Base-by-base conservation (phyloP, 805 yeast genomes). In the Metschnikowia hibisci region DNA sequence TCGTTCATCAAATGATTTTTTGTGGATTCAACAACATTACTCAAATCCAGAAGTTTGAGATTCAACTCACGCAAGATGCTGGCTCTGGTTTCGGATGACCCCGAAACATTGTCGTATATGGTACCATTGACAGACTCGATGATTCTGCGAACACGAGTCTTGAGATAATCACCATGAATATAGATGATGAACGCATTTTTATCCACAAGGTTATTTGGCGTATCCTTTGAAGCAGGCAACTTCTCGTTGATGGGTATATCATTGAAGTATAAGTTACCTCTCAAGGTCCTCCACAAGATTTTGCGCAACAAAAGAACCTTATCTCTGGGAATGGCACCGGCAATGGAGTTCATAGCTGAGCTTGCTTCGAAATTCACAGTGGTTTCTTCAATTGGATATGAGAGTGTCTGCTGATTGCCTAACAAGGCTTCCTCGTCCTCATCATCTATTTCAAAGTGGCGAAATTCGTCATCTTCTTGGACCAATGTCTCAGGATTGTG, bases 201-300 rank as follows among this genome's bases (percentile, higher is more conserved):
- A 18, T 57, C 60, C 32, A 61, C 56, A 27, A 54, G 43, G 26
- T 52, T 57, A 11, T 52, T 37, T 30, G 53, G 50, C 22, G 58
- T 58, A 4, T 52, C 56, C 8, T 41, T 28, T 8, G 46, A 41
- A 4, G 45, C 45, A 13, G 50, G 51, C 32, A 50, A 42, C 15
- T 22, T 28, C 36, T 48, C 54, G 10, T 50, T 51, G 13, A 70
- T 64, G 4, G 67, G 66, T n/a, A 61, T 54, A 42, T 69, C 74
- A 48, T 64, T 62, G 48, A 70, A 68, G 46, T 51, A 69, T 36
- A 69, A 56, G 51, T 70, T 70, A 16, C 76, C 76, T 43, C 74
- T 53, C 28, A 67, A 56, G 1, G 73, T 63, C 48, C 76, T 60
- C 74, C 74, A 70, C 33, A 70, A 53, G 27, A 70, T 66, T 20